Conservation (phyloP, 2,329 filamentous ascomycete genomes). For the Epichloe typhina region DNA sequence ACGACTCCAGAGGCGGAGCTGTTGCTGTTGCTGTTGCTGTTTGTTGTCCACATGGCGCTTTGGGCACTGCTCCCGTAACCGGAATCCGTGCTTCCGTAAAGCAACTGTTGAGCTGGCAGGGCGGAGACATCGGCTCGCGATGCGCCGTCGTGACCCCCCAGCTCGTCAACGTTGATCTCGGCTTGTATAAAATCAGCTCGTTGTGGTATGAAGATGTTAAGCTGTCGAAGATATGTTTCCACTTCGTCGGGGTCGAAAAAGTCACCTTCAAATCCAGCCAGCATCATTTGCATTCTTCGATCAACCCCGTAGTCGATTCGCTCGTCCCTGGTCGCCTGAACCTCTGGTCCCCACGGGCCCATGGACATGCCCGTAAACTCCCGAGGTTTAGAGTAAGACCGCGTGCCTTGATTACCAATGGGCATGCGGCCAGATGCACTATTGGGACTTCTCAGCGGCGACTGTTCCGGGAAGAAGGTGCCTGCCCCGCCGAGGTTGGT, state of each 20-base stretch:
- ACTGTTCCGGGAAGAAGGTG: conserved; percentile 39
- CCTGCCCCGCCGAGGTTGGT: conserved; percentile 55
- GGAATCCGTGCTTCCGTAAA: background rate
- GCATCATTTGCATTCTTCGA: conserved; percentile 34
- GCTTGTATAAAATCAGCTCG: conserved; percentile 46
- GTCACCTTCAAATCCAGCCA: conserved; percentile 55
- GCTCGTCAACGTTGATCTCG: conserved; percentile 35
- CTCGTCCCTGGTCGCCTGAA: conserved; percentile 27
- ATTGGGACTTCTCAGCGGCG: background rate
- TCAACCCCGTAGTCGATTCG: conserved; percentile 21
- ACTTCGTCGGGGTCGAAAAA: conserved; percentile 71
- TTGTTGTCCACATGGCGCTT: background rate
- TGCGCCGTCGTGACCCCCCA: conserved; percentile 12
- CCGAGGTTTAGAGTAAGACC: conserved; percentile 11
- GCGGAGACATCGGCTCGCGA: background rate
- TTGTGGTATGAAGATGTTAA: conserved; percentile 49
- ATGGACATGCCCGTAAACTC: conserved; percentile 21
- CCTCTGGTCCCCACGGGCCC: conserved; percentile 33
- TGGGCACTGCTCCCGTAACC: background rate
- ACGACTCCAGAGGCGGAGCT: background rate
- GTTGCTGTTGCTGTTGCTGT: conserved; percentile 3
- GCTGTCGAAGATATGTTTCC: conserved; percentile 55
- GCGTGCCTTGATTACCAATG: conserved; percentile 26
- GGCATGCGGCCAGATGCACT: conserved; percentile 4
- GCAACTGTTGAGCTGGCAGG: background rate